Base-by-base conservation (phyloP, 208 protist species). In the Trypanosomatidae sp. region DNA sequence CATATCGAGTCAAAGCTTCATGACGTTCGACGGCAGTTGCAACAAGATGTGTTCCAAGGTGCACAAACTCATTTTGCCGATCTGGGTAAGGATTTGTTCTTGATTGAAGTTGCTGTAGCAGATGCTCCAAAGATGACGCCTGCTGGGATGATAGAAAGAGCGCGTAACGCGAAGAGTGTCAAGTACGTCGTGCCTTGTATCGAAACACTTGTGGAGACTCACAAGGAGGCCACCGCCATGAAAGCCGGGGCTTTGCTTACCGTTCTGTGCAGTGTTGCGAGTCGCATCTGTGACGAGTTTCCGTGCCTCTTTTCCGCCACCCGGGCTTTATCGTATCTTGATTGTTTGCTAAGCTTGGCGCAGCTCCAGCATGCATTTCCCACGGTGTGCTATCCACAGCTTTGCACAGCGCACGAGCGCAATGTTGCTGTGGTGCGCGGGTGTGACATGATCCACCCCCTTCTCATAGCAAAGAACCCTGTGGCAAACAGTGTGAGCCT, bases 81-180 rank as follows among this genome's bases (percentile, higher is more conserved):
- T 69, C 59, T 98, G 39, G 94, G 94, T 1, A 94, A 96, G 69
- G 94, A 98, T 62, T 68, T 86, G 19, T 96, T 95, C 77, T 71
- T 97, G 53, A 71, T 96, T 25, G 91, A 98, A 56, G 91, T 98
- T 55, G 80, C 91, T 52, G 49, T 85, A 53, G 5, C 64, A 5
- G 75, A 76, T 43, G 83, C 85, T 2, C 86, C 84, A 17, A 89
- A 82, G 71, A 59, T 73, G 62, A 89, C 77, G 25, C 82, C 84
- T 13, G n/a, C 7, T 7, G 89, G 89, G 43, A 77, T 97, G 73
- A 62, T 86, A 8, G 90, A 97, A 78, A 85, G 90, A 5, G 79
- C 89, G 8, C 77, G 92, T 25, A 93, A 65, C 66, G 55, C 79
- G 30, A 92, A 91, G 65, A 88, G 78, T 55, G 89, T 97, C 25